phyloP scores from a whole-genome alignment of 176 grass and related monocot genomes.

The Avena atlantica region DNA sequence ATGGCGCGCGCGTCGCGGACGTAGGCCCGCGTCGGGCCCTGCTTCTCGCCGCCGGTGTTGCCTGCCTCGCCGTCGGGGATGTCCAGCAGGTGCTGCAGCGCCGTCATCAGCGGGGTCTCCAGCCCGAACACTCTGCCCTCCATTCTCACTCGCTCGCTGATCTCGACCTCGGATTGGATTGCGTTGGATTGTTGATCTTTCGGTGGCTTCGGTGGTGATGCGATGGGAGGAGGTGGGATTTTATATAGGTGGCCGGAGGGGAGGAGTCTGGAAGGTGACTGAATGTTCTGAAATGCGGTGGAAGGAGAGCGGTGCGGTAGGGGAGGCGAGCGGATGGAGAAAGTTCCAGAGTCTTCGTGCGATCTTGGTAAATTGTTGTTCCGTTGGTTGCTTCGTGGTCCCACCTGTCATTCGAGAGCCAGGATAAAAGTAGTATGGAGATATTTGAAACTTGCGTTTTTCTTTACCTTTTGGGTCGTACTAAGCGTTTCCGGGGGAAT shows the following conservation, averaged over 20 bases:
- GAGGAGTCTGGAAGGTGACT: no score
- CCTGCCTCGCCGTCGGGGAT: conserved; percentile 53
- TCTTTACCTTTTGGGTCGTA: no score
- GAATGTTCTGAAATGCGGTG: no score
- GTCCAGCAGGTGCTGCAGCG: conserved; percentile 69
- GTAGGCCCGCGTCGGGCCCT: conserved; percentile 59
- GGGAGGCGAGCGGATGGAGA: neutral
- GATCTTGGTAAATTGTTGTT: no score
- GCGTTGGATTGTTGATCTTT: neutral
- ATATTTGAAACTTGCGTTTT: no score
- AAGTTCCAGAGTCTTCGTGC: neutral
- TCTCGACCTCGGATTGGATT: neutral
- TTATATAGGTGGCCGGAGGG: no score
- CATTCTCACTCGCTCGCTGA: conserved; percentile 43
- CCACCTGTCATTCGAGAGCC: neutral
- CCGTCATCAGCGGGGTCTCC: conserved; percentile 64
- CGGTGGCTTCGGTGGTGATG: no score
- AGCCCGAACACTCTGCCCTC: conserved; percentile 60
- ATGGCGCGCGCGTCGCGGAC: conserved; percentile 84
- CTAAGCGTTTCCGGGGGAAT: no score
- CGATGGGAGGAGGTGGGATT: no score
- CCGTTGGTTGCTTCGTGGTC: neutral
- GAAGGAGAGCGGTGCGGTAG: neutral
- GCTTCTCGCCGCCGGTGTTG: conserved; percentile 29
- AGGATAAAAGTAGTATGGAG: no score